Base-by-base conservation (phyloP, 257 asterid species). In the Nicotiana otophora region DNA sequence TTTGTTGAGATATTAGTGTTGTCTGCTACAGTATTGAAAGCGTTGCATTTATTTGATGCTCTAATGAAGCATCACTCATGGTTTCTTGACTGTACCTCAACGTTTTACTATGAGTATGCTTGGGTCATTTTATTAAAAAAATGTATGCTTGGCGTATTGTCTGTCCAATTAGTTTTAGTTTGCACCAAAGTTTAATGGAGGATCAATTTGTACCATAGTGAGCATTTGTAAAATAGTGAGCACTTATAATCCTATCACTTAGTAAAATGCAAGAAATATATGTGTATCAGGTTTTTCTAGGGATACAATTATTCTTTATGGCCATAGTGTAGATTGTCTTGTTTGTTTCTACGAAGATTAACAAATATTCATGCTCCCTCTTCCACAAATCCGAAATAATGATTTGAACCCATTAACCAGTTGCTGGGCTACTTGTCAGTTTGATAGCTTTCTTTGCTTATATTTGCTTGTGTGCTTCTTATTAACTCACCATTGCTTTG, bases 391-490 rank as follows among this genome's bases (percentile, higher is more conserved):
- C 60, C 1, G 12, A 48, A 74, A 48, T 74, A 74, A 48, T 46
- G 42, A 7, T 74, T 48, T 48, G 61, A 74, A 46, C 62, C 39
- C 80, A 12, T 70, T 72, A 42, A 42, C 23, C 48, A 42, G 62
- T 64, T 81, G 39, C 66, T 77, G 23, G 16, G 26, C 42, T 58
- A 5, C 34, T 20, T 79, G 2, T 79, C 68, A n/a, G 55, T 51
- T 58, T 63, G 57, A n/a, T 57, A 62, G 16, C 48, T 31, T 26
- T 65, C 60, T 12, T 20, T 46, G 63, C 31, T 46, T 26, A 58
- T 57, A 23, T 48, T 48, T 69, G 61, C 61, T 81, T 68, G 20
- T 5, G 34, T 70, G 77, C 64, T 81, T 81, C 83, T 65, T 51
- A 14, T 48, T 74, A 9, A 26, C 62, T 74, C 9, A 15, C 62